A percentile compares a stretch with the other conserved stretches of the same genome.
Conservation (phyloP, 2,329 filamentous ascomycete species). For the Diaporthe longicolla region DNA sequence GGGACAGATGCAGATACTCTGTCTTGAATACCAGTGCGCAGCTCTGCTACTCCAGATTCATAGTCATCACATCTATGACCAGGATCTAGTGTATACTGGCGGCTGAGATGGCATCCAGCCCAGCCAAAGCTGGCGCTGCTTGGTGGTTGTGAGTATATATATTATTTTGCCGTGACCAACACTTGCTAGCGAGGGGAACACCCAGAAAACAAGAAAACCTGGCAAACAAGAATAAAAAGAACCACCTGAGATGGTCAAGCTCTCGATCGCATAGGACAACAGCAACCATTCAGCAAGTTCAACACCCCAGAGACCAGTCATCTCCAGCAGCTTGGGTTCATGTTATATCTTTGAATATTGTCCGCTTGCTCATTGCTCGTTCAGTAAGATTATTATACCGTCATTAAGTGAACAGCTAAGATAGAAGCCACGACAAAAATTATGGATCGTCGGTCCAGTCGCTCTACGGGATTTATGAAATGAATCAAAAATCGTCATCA, state of each 20-base stretch:
- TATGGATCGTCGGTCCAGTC: neutral
- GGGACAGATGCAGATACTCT: neutral
- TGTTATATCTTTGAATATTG: neutral
- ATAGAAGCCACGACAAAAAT: slow-evolving; percentile 4
- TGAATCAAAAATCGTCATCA: slow-evolving; percentile 13
- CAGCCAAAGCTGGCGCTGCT: too few species aligned
- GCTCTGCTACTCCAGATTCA: too few species aligned
- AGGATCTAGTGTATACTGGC: neutral
- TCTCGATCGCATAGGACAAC: neutral
- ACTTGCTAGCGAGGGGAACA: too few species aligned
- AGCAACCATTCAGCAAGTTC: neutral
- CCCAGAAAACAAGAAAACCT: too few species aligned
- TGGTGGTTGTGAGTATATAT: too few species aligned
- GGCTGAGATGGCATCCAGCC: neutral
- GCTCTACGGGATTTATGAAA: neutral
- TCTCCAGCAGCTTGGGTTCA: neutral
- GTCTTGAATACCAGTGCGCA: too few species aligned
- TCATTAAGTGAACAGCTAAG: slow-evolving; percentile 23
- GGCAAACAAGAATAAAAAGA: too few species aligned
- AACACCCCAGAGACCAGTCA: neutral
- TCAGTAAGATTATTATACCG: slow-evolving; percentile 10
- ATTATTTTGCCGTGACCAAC: too few species aligned
- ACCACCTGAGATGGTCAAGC: neutral
- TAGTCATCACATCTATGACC: too few species aligned
- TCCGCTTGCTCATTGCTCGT: slow-evolving; percentile 3